phyloP scores from a whole-genome alignment of 148 eudicot genomes.

The Salicornia ramosissima region DNA sequence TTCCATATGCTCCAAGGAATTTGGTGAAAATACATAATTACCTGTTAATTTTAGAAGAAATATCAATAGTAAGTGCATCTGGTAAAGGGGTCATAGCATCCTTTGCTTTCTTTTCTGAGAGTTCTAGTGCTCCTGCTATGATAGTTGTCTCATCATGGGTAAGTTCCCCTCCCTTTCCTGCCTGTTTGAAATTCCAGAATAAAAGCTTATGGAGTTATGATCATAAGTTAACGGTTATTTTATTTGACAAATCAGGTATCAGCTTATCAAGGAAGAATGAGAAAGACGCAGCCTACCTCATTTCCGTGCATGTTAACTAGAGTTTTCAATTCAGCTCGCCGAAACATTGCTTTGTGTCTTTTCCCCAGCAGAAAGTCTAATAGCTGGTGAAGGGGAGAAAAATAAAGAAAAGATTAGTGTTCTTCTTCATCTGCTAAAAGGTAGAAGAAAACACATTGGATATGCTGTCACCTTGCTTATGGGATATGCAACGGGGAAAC shows the following conservation, averaged over 20 bases:
- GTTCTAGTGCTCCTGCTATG: slow-evolving; percentile 57
- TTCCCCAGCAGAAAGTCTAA: slow-evolving; percentile 52
- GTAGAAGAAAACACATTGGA: background rate
- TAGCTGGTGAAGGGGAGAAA: slow-evolving; percentile 28
- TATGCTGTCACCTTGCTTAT: slow-evolving; percentile 57
- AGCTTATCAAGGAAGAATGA: background rate
- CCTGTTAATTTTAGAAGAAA: slow-evolving; percentile 50
- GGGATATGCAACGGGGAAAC: slow-evolving; percentile 65
- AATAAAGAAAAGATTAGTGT: background rate
- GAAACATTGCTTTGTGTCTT: slow-evolving; percentile 43
- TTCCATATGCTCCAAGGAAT: background rate
- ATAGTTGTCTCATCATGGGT: slow-evolving; percentile 49
- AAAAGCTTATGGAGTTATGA: background rate
- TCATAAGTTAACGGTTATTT: background rate
- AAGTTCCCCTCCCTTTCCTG: slow-evolving; percentile 64
- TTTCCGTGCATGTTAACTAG: slow-evolving; percentile 55
- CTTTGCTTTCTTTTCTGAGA: slow-evolving; percentile 49
- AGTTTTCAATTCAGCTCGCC: slow-evolving; percentile 60
- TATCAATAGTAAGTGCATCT: slow-evolving; percentile 45
- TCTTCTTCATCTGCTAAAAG: background rate
- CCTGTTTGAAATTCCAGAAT: no score
- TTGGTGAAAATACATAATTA: background rate
- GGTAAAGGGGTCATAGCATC: slow-evolving; percentile 53
- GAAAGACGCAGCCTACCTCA: slow-evolving; percentile 31
- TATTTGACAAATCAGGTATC: background rate